Percentiles rank a stretch among this genome's conserved stretches.
Evolutionary conservation across 768 basidiomycete species (phyloP).

Genomic region (Cystofilobasidium ferigula): DNA sequence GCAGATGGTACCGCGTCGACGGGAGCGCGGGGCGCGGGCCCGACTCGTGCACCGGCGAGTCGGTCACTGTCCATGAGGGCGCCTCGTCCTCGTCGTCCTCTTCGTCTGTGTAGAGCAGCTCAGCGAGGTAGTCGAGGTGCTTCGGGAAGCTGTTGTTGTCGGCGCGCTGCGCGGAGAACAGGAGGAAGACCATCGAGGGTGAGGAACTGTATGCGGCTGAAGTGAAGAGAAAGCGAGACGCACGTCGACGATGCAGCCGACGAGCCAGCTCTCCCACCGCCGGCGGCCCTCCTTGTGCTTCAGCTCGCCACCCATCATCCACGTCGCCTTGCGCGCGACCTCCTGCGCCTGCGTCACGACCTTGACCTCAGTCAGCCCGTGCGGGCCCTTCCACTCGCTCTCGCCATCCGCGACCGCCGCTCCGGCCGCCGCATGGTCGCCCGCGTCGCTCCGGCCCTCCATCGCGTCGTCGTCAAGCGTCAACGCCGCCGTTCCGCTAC

Average conservation of each 20-base stretch:
- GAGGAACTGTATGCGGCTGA: neutral
- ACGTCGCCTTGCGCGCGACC: slow-evolving; percentile 70
- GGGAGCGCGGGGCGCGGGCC: slow-evolving; percentile 42
- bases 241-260: slow-evolving; percentile 82
- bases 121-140: slow-evolving; percentile 58
- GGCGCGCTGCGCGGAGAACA: slow-evolving; percentile 52
- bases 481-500: neutral
- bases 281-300: slow-evolving; percentile 61
- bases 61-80: slow-evolving; percentile 19
- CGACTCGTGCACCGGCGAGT: slow-evolving; percentile 14
- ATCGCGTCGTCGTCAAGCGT: slow-evolving; percentile 18
- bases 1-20: slow-evolving; percentile 57
- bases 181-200: neutral
- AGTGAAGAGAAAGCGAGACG: slow-evolving; percentile 36
- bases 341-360: slow-evolving; percentile 55
- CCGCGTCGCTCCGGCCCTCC: slow-evolving; percentile 16
- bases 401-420: no score
- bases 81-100: slow-evolving; percentile 26
- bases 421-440: no score
- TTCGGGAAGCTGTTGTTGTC: slow-evolving; percentile 58
- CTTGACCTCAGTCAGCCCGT: slow-evolving; percentile 43
- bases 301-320: slow-evolving; percentile 42
- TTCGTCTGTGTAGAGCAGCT: slow-evolving; percentile 56
- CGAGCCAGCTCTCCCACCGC: slow-evolving; percentile 62
- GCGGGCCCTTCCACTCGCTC: slow-evolving; percentile 74